A percentile compares a stretch with the other conserved stretches of the same genome.
Conservation (phyloP, 805 yeast species). For the Brettanomyces nanus region DNA sequence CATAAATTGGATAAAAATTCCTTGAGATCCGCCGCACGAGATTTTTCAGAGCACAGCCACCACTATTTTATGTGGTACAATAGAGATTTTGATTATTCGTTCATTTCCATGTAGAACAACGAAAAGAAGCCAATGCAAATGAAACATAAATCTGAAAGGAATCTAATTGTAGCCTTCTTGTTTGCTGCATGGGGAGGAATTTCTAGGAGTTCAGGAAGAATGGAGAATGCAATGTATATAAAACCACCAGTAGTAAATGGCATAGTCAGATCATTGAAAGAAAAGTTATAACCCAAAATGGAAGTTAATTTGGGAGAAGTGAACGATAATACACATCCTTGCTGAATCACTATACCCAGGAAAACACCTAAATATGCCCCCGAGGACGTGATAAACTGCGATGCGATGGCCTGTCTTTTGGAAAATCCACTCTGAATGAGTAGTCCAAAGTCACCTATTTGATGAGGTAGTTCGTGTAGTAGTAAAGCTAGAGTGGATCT, state of each 20-base stretch:
- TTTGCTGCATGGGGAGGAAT: constrained; percentile 28
- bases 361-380: constrained; percentile 63
- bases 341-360: constrained; percentile 52
- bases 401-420: constrained; percentile 55
- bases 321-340: constrained; percentile 5
- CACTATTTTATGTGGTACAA: constrained; percentile 6
- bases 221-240: constrained; percentile 65
- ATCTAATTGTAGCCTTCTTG: constrained; percentile 30
- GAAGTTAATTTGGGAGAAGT: background rate
- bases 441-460: constrained; percentile 72
- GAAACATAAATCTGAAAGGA: constrained; percentile 39
- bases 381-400: constrained; percentile 57
- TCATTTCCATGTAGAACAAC: constrained; percentile 47
- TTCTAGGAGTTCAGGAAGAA: constrained; percentile 64
- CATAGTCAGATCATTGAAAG: constrained; percentile 36
- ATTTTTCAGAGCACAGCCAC: too few species aligned
- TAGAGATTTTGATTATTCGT: constrained; percentile 25
- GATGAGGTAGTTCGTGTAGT: constrained; percentile 76
- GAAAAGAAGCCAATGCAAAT: constrained; percentile 46
- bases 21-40: too few species aligned
- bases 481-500: constrained; percentile 64
- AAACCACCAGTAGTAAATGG: constrained; percentile 78
- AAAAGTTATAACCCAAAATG: background rate
- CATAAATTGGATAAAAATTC: too few species aligned
- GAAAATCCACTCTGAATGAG: constrained; percentile 62